Base-by-base conservation (phyloP, 2,329 filamentous ascomycete genomes). In the Hawksworthiomyces lignivorus region DNA sequence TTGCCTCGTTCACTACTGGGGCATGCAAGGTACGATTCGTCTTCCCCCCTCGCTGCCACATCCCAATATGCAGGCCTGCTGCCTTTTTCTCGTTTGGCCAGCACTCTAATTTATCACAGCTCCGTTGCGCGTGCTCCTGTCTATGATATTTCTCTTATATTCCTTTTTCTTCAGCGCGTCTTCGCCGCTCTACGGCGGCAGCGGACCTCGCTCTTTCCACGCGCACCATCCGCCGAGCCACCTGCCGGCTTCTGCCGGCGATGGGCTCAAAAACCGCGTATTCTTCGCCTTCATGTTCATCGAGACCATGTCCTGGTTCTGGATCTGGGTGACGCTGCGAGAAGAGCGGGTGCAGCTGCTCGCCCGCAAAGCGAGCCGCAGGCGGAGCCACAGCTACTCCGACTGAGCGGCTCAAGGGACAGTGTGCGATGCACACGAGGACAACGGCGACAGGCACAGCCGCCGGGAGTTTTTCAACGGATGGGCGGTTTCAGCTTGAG, bases 301-400 rank as follows among this genome's bases (percentile, higher is more conserved):
- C 56, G 89, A 96, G 68, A 77, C 87, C 59, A 70, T 87, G 51
- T 74, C 75, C 47, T 95, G 88, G 87, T 88, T 94, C 62, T 95
- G 88, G 88, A 79, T 77, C 19, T 87, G 80, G 71, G 70, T 82
- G 22, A 83, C 77, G 5, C 60, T 87, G 52, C 69, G 77, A 39
- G 83, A 87, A 54, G 83, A 87, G 66, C 56, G 64, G n/a, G 49
- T 54, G 5, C 62, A 59, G 17, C 55, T 75, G 3, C 44, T 67
- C 9, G 54, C 54, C 7, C 63, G 62, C 48, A 66, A 68, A 56
- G 58, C 56, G 18, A 59, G 55, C 49, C 58, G 55, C 45, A 50
- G 53, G 36, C 47, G 56, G 33, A 52, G 44, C 38, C 42, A 46
- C 19, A 39, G 42, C 12, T 27, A 41, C 22, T 18, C 17, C 4